phyloP scores from a whole-genome alignment of 2,329 filamentous ascomycete species.

The Sclerotinia subarctica region DNA sequence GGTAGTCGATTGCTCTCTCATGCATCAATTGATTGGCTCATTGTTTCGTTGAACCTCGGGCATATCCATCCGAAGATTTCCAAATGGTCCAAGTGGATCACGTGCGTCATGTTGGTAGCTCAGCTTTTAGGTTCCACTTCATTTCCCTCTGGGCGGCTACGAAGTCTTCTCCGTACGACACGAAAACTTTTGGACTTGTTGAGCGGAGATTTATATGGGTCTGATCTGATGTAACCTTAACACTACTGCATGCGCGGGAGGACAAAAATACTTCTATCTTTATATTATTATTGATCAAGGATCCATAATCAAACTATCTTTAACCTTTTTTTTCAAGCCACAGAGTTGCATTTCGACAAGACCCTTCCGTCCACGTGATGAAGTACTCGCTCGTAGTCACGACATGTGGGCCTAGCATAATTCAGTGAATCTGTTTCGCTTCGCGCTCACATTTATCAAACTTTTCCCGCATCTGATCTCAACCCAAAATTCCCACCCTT shows the following conservation, averaged over 20 bases:
- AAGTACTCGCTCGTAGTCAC: neutral
- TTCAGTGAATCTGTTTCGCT: neutral
- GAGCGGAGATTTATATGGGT: conserved; percentile 4
- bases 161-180: neutral
- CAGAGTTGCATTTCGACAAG: neutral
- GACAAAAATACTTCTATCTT: neutral
- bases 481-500: neutral
- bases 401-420: neutral
- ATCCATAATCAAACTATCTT: conserved; percentile 4
- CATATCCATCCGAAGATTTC: conserved; percentile 2
- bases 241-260: neutral
- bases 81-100: neutral
- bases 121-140: neutral
- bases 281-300: conserved; percentile 5
- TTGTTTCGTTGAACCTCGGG: neutral
- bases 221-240: neutral
- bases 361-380: neutral
- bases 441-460: neutral
- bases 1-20: neutral
- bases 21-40: neutral
- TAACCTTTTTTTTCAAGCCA: neutral
- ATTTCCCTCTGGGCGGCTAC: conserved; percentile 12
- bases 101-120: neutral
- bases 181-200: neutral
- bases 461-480: neutral